These are phyloP conservation scores for Yamadazyma endophytica DNA, from an alignment of 805 yeast genomes.

Conservation along the genomic window DNA sequence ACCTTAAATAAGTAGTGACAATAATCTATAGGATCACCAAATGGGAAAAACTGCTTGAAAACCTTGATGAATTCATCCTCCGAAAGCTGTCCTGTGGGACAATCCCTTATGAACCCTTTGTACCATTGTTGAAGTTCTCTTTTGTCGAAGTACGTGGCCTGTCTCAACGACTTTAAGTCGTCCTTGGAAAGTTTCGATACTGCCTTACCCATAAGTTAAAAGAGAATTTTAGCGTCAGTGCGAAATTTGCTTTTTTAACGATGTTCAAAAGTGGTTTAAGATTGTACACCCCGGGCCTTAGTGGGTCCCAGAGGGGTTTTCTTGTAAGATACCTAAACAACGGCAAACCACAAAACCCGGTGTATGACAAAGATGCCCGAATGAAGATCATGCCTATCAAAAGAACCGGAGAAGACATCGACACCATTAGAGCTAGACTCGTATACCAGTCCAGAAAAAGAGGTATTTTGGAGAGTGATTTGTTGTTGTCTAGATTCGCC, in stretches of 20 bases:
- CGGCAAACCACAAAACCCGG: slow-evolving; percentile 42
- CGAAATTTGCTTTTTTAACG: too few species aligned
- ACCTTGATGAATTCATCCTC: slow-evolving; percentile 87
- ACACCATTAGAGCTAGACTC: slow-evolving; percentile 79
- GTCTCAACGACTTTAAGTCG: slow-evolving; percentile 76
- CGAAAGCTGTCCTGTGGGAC: slow-evolving; percentile 85
- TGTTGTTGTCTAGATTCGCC: slow-evolving; percentile 81
- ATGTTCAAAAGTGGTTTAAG: too few species aligned
- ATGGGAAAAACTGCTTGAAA: slow-evolving; percentile 95
- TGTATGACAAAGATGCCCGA: slow-evolving; percentile 17
- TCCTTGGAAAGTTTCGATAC: slow-evolving; percentile 90
- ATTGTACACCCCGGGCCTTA: background rate
- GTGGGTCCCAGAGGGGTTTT: too few species aligned
- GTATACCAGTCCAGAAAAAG: slow-evolving; percentile 90
- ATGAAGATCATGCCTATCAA: slow-evolving; percentile 76
- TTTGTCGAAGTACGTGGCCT: slow-evolving; percentile 86
- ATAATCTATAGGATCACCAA: slow-evolving; percentile 93
- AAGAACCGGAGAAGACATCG: slow-evolving; percentile 68
- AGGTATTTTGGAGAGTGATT: slow-evolving; percentile 91
- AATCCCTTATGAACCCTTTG: slow-evolving; percentile 90
- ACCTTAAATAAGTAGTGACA: slow-evolving; percentile 85
- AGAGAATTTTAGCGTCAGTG: background rate
- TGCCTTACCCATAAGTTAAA: slow-evolving; percentile 76
- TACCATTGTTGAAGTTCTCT: slow-evolving; percentile 98
- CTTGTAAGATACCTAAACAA: slow-evolving; percentile 23